Base-by-base conservation (phyloP, 192 early-diverging fungal species). In the Coemansia brasiliensis region DNA sequence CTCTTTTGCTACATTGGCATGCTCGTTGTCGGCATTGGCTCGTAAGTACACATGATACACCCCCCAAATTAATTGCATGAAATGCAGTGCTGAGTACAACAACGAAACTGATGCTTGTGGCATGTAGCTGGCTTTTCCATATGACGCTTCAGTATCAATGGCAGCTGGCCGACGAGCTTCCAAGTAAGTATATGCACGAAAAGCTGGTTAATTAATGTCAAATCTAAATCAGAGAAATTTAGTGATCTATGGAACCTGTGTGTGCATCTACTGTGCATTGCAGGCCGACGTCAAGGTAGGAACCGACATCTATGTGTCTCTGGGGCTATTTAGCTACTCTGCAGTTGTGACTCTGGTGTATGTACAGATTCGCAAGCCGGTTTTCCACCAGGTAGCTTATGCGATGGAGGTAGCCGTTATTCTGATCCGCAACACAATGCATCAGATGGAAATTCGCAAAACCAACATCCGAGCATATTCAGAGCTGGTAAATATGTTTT, bases 131-230 rank as follows among this genome's bases (percentile, higher is more conserved):
- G 76, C 66, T 82, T 20, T 90, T 91, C 79, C 92, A 92, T 66
- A 88, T 85, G 79, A 90, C 92, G 5, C 68, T 93, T 32, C 66
- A 79, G 48, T 89, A 84, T 55, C 68, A 82, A 61, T 83, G 84
- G 82, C 90, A 92, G 65, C 80, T 92, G 44, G 65, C 84, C 52
- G 91, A 93, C 69, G 91, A 93, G 70, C 67, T 93, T 24, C 91
- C 91, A 39, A 93, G 72, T 75, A 75, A 68, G 72, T 69, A 53
- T 18, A 38, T 29, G 12, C 25, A 5, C 3, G 49, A 15, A 15
- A 27, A 11, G 44, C 16, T 26, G 13, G 16, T 13, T 50, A 50
- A 50, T 50, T 50, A n/a, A 12, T 13, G 3, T 21, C 22, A 13
- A 12, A 26, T 9, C 48, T 50, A 46, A 46, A 46, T 35, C 10